phyloP scores from a whole-genome alignment of 768 basidiomycete species.

The Scleroderma citrinum region DNA sequence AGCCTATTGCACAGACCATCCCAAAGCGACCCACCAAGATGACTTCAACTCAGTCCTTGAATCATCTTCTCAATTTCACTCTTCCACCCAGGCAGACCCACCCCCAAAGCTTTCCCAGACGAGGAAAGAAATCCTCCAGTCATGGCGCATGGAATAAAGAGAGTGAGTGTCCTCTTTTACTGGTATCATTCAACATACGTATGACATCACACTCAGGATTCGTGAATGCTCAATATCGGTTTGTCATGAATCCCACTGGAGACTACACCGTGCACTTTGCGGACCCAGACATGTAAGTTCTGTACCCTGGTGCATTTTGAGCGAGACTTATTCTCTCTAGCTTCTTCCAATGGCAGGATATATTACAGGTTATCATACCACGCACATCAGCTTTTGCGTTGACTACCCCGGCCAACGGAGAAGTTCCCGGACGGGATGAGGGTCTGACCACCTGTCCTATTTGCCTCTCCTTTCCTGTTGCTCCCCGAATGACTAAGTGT shows the following conservation, averaged over 20 bases:
- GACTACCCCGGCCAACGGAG: conserved; percentile 42
- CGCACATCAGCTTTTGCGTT: conserved; percentile 71
- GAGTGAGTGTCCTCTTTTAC: conserved; percentile 50
- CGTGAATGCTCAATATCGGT: conserved; percentile 94
- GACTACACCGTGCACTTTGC: conserved; percentile 93
- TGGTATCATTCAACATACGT: conserved; percentile 12
- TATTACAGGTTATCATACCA: conserved; percentile 91
- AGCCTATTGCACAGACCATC: conserved; percentile 27
- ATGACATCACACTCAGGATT: conserved; percentile 54
- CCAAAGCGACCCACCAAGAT: conserved; percentile 65
- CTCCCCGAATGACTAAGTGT: conserved; percentile 93
- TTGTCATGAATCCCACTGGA: conserved; percentile 91
- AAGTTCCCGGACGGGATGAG: conserved; percentile 41
- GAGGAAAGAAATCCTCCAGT: conserved; percentile 64
- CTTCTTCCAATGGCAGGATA: conserved; percentile 94
- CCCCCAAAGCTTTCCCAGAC: conserved; percentile 56
- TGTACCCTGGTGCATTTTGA: neutral
- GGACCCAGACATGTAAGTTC: conserved; percentile 89
- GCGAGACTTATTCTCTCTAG: conserved; percentile 34
- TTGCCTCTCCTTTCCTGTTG: conserved; percentile 85
- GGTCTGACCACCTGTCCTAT: conserved; percentile 85
- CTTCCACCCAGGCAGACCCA: conserved; percentile 80
- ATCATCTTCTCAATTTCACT: conserved; percentile 91
- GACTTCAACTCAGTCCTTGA: conserved; percentile 57
- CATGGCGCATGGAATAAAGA: conserved; percentile 85